Conservation (phyloP, 768 basidiomycete genomes). For the Lactarius vividus region DNA sequence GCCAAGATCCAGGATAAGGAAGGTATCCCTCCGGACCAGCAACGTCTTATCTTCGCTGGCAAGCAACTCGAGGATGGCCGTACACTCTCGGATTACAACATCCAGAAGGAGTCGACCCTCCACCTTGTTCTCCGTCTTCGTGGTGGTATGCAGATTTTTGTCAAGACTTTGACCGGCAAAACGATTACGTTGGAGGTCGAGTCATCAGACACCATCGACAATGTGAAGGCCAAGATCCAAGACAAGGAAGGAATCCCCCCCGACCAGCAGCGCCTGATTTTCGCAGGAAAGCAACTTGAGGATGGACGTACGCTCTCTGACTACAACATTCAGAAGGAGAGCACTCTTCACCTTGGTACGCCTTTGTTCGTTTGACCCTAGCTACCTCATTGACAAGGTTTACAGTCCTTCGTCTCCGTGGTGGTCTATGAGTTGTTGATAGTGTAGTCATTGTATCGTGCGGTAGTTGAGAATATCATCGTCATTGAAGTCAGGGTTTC, state of each 20-base stretch:
- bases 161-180: slow-evolving; percentile 25
- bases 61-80: slow-evolving; percentile 27
- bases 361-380: not conserved
- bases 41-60: slow-evolving; percentile 25
- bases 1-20: slow-evolving; percentile 29
- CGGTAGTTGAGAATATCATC: slow-evolving; percentile 14
- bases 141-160: slow-evolving; percentile 26
- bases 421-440: slow-evolving; percentile 36
- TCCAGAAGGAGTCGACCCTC: slow-evolving; percentile 27
- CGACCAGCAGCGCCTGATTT: slow-evolving; percentile 26
- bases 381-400: not conserved
- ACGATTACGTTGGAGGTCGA: slow-evolving; percentile 27
- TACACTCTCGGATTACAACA: slow-evolving; percentile 26
- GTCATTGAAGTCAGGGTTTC: not conserved
- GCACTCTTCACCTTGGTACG: slow-evolving; percentile 27
- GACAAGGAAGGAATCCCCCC: slow-evolving; percentile 27
- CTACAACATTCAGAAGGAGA: slow-evolving; percentile 28
- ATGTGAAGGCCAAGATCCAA: slow-evolving; percentile 27
- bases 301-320: slow-evolving; percentile 27
- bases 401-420: slow-evolving; percentile 48
- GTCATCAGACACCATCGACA: slow-evolving; percentile 27
- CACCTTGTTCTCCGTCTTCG: slow-evolving; percentile 27
- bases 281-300: slow-evolving; percentile 27
- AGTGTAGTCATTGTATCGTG: not conserved
- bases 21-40: slow-evolving; percentile 27